These are phyloP conservation scores for Irpex lacteus DNA, from an alignment of 1,284 basidiomycete genomes.

Conservation along the genomic window DNA sequence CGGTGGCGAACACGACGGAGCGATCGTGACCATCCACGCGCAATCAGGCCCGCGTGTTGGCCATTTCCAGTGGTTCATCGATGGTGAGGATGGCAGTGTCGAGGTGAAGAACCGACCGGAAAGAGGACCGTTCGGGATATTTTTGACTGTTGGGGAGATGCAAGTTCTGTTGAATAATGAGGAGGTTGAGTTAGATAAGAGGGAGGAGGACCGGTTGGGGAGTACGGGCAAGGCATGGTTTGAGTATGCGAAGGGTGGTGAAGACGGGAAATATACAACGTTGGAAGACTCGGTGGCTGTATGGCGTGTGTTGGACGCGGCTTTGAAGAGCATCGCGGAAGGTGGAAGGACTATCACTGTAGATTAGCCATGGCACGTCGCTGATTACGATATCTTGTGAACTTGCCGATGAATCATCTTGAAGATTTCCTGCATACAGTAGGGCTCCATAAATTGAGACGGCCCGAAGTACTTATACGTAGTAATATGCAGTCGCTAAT, in stretches of 20 bases:
- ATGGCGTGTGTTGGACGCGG: slow-evolving; percentile 10
- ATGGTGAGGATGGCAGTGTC: slow-evolving; percentile 34
- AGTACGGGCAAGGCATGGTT: slow-evolving; percentile 24
- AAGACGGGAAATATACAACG: slow-evolving; percentile 22
- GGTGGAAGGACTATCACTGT: neutral
- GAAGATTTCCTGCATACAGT: too few relatives aligned
- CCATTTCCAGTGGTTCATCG: slow-evolving; percentile 30
- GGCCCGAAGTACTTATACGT: too few relatives aligned
- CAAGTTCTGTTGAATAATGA: slow-evolving; percentile 7
- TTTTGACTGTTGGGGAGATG: neutral
- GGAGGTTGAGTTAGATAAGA: slow-evolving; percentile 4
- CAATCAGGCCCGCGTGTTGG: slow-evolving; percentile 15
- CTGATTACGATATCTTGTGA: neutral
- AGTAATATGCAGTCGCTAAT: too few relatives aligned
- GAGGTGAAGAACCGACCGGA: slow-evolving; percentile 13
- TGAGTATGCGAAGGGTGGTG: slow-evolving; percentile 36
- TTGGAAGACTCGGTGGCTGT: slow-evolving; percentile 29
- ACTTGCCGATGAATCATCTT: too few relatives aligned
- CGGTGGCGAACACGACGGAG: slow-evolving; percentile 6
- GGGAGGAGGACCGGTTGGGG: slow-evolving; percentile 7
- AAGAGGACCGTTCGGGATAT: neutral
- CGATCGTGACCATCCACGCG: slow-evolving; percentile 1
- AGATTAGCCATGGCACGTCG: neutral
- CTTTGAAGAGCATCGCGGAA: slow-evolving; percentile 4
- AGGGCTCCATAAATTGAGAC: too few relatives aligned